These are phyloP conservation scores for Colletotrichum agaves DNA, from an alignment of 2,329 filamentous ascomycete species.

Conservation along the genomic window DNA sequence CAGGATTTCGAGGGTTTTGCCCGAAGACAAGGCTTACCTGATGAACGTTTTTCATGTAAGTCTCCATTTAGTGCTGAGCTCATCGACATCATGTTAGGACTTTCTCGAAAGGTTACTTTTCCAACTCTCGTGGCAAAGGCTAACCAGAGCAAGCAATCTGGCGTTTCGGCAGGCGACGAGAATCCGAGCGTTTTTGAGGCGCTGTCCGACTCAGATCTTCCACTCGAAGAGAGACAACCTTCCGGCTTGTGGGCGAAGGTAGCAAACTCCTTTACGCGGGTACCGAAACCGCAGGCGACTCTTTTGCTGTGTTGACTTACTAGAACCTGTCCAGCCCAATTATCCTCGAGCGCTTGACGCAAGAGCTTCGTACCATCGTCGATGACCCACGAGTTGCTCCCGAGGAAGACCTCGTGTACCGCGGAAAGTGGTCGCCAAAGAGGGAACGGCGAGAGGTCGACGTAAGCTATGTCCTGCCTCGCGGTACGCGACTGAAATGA, in stretches of 20 bases:
- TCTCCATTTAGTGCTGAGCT: too few species aligned
- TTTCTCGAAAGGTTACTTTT: background rate
- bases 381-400: constrained; percentile 38
- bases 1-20: constrained; percentile 4
- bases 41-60: constrained; percentile 7
- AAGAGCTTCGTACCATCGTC: constrained; percentile 42
- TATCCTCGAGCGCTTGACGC: constrained; percentile 38
- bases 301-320: constrained; percentile 42
- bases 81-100: too few species aligned
- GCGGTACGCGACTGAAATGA: constrained; percentile 31
- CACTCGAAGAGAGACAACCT: constrained; percentile 47
- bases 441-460: background rate
- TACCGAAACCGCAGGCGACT: constrained; percentile 46
- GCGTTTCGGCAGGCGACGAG: background rate
- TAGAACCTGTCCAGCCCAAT: constrained; percentile 42
- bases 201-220: constrained; percentile 46
- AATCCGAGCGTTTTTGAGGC: constrained; percentile 30
- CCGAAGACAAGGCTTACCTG: background rate
- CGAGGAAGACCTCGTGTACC: constrained; percentile 40
- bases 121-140: constrained; percentile 7
- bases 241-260: constrained; percentile 50
- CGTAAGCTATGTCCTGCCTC: constrained; percentile 28
- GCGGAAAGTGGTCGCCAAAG: constrained; percentile 15
- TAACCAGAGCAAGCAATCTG: background rate
- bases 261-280: constrained; percentile 50